phyloP scores from a whole-genome alignment of 2,329 filamentous ascomycete species.

The Colletotrichum musicola region DNA sequence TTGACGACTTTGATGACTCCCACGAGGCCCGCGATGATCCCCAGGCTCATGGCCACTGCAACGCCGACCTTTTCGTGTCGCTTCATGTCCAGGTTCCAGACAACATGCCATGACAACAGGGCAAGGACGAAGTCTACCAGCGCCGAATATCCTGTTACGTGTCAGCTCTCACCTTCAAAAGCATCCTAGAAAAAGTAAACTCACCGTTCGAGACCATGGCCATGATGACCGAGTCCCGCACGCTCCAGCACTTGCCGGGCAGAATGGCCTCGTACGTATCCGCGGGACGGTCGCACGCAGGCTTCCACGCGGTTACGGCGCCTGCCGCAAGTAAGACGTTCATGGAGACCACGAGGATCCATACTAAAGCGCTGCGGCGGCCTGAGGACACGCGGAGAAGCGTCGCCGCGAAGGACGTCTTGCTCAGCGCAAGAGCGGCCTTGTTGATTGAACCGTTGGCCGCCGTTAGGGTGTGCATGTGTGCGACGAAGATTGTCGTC shows the following conservation, averaged over 20 bases:
- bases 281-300: slow-evolving; percentile 15
- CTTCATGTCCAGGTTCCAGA: slow-evolving; percentile 46
- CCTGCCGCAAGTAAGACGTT: slow-evolving; percentile 30
- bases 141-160: slow-evolving; percentile 12
- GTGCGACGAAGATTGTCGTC: slow-evolving; percentile 10
- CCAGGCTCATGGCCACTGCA: slow-evolving; percentile 45
- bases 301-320: slow-evolving; percentile 18
- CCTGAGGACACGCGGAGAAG: slow-evolving; percentile 45
- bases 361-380: slow-evolving; percentile 39
- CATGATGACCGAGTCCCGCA: slow-evolving; percentile 1
- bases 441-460: slow-evolving; percentile 30
- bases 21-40: slow-evolving; percentile 35
- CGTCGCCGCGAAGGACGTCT: slow-evolving; percentile 48
- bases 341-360: slow-evolving; percentile 44
- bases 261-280: slow-evolving; percentile 10
- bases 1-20: slow-evolving; percentile 18
- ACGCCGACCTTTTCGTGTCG: slow-evolving; percentile 45
- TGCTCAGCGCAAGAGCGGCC: slow-evolving; percentile 36
- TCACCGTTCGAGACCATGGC: slow-evolving; percentile 14
- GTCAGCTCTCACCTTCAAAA: neutral
- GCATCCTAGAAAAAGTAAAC: neutral
- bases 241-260: slow-evolving; percentile 10
- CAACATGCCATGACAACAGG: slow-evolving; percentile 43
- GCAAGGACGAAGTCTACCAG: slow-evolving; percentile 42
- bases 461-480: slow-evolving; percentile 26